Conservation (phyloP, 192 early-diverging fungal genomes). For the Powellomyces hirtus region DNA sequence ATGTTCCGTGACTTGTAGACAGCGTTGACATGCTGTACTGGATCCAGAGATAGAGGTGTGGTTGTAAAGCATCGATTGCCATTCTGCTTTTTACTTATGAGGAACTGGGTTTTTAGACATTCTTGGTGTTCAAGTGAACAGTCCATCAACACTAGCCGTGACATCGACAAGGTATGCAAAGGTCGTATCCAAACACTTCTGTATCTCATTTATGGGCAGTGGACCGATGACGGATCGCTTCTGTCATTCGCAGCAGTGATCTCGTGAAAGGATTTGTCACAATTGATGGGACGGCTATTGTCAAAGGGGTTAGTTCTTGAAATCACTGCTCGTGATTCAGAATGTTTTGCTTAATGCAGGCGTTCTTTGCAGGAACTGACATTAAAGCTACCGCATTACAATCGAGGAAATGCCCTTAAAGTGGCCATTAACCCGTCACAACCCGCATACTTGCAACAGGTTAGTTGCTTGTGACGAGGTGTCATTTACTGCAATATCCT, state of each 20-base stretch:
- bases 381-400: slow-evolving; percentile 39
- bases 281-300: slow-evolving; percentile 29
- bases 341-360: neutral
- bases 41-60: neutral
- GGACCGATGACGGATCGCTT: neutral
- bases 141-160: slow-evolving; percentile 25
- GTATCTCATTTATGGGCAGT: no score
- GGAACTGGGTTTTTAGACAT: neutral
- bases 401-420: slow-evolving; percentile 26
- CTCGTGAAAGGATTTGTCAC: slow-evolving; percentile 39
- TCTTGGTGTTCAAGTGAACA: neutral
- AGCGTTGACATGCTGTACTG: slow-evolving; percentile 8
- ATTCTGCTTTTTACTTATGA: neutral
- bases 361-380: slow-evolving; percentile 34
- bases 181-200: no score
- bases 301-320: slow-evolving; percentile 27
- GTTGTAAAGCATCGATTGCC: neutral
- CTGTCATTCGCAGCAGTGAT: slow-evolving; percentile 25
- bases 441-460: slow-evolving; percentile 21
- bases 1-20: neutral
- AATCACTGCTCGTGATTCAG: neutral
- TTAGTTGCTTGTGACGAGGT: neutral
- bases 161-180: slow-evolving; percentile 30
- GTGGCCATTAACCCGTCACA: slow-evolving; percentile 21
- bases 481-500: no score